phyloP scores from a whole-genome alignment of 371 early-diverging fungal species.

The Rhizomucor pusillus region DNA sequence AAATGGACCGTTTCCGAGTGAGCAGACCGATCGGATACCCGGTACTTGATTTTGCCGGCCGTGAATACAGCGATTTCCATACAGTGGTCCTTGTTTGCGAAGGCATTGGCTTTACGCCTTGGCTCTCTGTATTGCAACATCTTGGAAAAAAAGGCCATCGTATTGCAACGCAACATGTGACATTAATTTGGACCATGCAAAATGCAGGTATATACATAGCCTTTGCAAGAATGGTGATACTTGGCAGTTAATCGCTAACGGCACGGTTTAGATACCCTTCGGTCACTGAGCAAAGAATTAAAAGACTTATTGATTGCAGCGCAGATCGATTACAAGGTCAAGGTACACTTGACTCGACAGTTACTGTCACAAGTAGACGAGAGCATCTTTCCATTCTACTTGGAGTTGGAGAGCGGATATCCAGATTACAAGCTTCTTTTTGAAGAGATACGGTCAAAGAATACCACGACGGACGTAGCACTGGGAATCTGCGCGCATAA shows the following conservation, averaged over 20 bases:
- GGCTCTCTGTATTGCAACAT: slow-evolving; percentile 34
- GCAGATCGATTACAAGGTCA: not conserved
- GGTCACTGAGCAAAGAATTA: slow-evolving; percentile 7
- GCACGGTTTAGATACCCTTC: slow-evolving; percentile 5
- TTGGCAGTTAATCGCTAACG: too few relatives aligned
- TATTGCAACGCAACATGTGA: slow-evolving; percentile 13
- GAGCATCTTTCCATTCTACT: not conserved
- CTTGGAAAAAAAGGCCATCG: slow-evolving; percentile 13
- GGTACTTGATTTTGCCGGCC: slow-evolving; percentile 7
- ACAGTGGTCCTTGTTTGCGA: slow-evolving; percentile 33
- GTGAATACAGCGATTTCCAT: slow-evolving; percentile 26
- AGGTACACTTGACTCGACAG: slow-evolving; percentile 10
- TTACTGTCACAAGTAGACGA: not conserved
- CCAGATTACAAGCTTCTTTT: slow-evolving; percentile 19
- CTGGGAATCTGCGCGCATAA: slow-evolving; percentile 38
- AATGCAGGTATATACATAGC: slow-evolving; percentile 29
- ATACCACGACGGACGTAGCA: slow-evolving; percentile 9
- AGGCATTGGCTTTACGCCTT: slow-evolving; percentile 45
- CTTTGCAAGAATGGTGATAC: too few relatives aligned
- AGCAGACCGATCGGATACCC: slow-evolving; percentile 32
- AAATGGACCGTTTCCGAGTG: slow-evolving; percentile 11
- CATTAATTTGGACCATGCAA: slow-evolving; percentile 27
- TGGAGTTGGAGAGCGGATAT: slow-evolving; percentile 1
- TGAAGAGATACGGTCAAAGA: slow-evolving; percentile 3
- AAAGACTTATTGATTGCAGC: slow-evolving; percentile 2